These are phyloP conservation scores for Phialemoniopsis sp. DNA, from an alignment of 2,329 filamentous ascomycete genomes.

Conservation along the genomic window DNA sequence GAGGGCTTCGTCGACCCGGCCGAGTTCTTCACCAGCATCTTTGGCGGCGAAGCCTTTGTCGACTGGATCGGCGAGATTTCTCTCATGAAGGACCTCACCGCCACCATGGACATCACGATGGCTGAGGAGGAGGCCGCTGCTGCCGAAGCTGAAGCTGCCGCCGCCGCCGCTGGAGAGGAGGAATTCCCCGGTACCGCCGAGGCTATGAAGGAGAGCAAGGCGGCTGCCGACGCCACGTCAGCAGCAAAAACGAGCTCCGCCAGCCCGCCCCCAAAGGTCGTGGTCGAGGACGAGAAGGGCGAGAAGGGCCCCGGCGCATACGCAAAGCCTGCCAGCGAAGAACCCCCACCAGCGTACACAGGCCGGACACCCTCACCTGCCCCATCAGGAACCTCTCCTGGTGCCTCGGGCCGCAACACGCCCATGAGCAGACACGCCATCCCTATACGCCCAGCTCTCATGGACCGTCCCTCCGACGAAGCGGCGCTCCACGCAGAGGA, in stretches of 20 bases:
- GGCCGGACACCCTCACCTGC: constrained; percentile 31
- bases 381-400: constrained; percentile 32
- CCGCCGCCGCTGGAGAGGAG: constrained; percentile 25
- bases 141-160: constrained; percentile 29
- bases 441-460: constrained; percentile 78
- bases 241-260: constrained; percentile 18
- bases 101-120: constrained; percentile 98
- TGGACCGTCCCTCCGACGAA: constrained; percentile 78
- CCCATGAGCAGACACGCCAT: constrained; percentile 43
- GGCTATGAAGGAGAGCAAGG: constrained; percentile 51
- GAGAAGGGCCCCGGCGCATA: constrained; percentile 15
- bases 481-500: constrained; percentile 67
- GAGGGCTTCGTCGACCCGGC: constrained; percentile 93
- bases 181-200: constrained; percentile 56
- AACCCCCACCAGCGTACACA: constrained; percentile 13
- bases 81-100: constrained; percentile 96
- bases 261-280: constrained; percentile 27
- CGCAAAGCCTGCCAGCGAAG: constrained; percentile 11
- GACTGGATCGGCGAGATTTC: constrained; percentile 98
- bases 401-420: constrained; percentile 31
- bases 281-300: constrained; percentile 32
- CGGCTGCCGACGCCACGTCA: constrained; percentile 27
- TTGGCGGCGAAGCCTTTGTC: constrained; percentile 90
- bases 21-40: constrained; percentile 98
- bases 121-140: constrained; percentile 57